A percentile compares a stretch with the other conserved stretches of the same genome.
These are phyloP conservation scores for Cucurbita pepo DNA, from an alignment of 306 rosid genomes.

Conservation along the genomic window DNA sequence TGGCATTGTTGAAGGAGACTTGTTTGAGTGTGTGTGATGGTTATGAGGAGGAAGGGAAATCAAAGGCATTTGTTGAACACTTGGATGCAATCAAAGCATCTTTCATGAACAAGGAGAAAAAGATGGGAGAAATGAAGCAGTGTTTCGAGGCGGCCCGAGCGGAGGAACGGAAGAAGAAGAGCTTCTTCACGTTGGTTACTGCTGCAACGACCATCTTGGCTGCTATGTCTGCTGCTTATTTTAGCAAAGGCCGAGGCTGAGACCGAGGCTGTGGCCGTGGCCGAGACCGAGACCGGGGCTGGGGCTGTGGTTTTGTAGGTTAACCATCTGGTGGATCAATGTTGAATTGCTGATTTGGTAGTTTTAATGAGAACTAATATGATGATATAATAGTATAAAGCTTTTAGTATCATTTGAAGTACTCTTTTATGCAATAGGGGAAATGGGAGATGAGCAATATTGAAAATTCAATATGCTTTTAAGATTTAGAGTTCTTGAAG, in stretches of 20 bases:
- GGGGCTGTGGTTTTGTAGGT: background rate
- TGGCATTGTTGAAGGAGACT: slow-evolving; percentile 45
- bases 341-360: background rate
- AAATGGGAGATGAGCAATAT: no score
- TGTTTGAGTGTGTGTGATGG: slow-evolving; percentile 18
- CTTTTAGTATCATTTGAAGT: background rate
- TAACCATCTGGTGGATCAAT: background rate
- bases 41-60: slow-evolving; percentile 16
- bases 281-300: background rate
- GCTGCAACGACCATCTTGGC: slow-evolving; percentile 54
- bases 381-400: background rate
- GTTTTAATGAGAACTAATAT: background rate
- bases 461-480: no score
- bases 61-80: slow-evolving; percentile 24
- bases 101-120: slow-evolving; percentile 43
- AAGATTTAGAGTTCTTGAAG: no score
- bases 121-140: slow-evolving; percentile 41
- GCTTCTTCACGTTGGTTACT: slow-evolving; percentile 43
- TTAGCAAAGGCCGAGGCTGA: slow-evolving; percentile 45
- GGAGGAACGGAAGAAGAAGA: slow-evolving; percentile 36
- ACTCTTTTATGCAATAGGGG: background rate
- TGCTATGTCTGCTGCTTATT: slow-evolving; percentile 51
- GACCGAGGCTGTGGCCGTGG: background rate
- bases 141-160: slow-evolving; percentile 17
- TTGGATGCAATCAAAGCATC: slow-evolving; percentile 49